Base-by-base conservation (phyloP, 2,329 filamentous ascomycete species). In the Pseudopyricularia javanii region DNA sequence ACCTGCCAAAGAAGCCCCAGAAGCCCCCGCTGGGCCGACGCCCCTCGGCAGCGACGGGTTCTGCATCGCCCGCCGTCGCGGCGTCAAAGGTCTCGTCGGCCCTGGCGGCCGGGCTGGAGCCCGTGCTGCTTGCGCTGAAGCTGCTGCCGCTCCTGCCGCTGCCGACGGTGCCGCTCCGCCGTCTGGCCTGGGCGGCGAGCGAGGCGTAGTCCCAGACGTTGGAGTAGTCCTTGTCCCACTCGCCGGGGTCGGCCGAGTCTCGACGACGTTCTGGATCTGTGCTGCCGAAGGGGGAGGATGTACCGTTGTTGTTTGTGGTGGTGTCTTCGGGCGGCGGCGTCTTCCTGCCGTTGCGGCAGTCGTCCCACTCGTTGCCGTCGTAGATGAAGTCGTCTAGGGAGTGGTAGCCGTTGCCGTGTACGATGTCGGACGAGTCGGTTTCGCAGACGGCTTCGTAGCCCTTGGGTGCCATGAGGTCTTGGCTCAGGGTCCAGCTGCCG, bases 311-410 rank as follows among this genome's bases (percentile, higher is more conserved):
- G 43, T 17, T n/a, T 12, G 2, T 17, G 47, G 22, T 49, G n/a
- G n/a, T 15, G 8, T 33, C 7, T 14, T 43, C 37, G 37, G 22
- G 37, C 5, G 37, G 37, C n/a, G 37, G 37, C 14, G 47, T 33
- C 8, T 17, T 49, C 32, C 34, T 50, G 11, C 30, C 20, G 28
- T 33, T 34, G 15, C 48, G 30, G 48, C 30, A 24, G 48, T 50
- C 48, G 48, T 50, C 48, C 48, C 48, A 50, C 20, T 50, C 48
- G 32, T 20, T n/a, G 32, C 48, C 32, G 48, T 50, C 48, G 20
- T 50, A 50, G 9, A 50, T 24, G 20, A 50, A 50, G 4, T 50
- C 48, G 11, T 50, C 48, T 4, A 50, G 30, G 17, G 33, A 33
- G 48, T n/a, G 32, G 32, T 50, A 50, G 32, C 32, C 48, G 17